phyloP scores from a whole-genome alignment of 2,329 filamentous ascomycete genomes.

The Penicillium sp. region DNA sequence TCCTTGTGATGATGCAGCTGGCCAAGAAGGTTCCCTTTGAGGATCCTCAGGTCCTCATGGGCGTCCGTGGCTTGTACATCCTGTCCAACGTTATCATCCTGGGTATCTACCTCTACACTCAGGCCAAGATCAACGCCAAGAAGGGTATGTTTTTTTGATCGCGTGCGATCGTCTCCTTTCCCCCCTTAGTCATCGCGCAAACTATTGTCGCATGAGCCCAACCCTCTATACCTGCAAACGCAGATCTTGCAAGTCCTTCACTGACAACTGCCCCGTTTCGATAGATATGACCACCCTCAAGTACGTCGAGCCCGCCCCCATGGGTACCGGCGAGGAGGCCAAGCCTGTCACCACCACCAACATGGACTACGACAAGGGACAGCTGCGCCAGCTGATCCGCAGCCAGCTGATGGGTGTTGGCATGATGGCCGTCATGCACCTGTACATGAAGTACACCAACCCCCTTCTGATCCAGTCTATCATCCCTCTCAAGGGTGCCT shows the following conservation, averaged over 20 bases:
- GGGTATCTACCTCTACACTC: constrained; percentile 81
- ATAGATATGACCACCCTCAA: constrained; percentile 95
- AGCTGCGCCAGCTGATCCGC: constrained; percentile 84
- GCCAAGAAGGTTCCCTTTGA: constrained; percentile 96
- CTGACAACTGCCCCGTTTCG: neutral
- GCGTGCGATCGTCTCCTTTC: neutral
- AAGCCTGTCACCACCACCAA: constrained; percentile 97
- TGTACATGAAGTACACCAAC: constrained; percentile 99
- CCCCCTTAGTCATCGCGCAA: neutral
- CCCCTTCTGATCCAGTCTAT: constrained; percentile 98
- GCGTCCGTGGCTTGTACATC: constrained; percentile 67
- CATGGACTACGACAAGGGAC: constrained; percentile 87
- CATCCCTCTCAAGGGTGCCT: constrained; percentile 91
- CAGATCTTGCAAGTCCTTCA: neutral
- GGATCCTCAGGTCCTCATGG: constrained; percentile 71
- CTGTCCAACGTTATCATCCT: constrained; percentile 81
- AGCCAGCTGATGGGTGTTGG: constrained; percentile 91
- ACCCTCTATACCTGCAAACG: neutral
- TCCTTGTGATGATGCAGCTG: constrained; percentile 97
- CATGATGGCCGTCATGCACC: constrained; percentile 98
- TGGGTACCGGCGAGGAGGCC: constrained; percentile 91
- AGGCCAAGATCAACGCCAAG: constrained; percentile 88
- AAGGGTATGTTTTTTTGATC: constrained; percentile 70
- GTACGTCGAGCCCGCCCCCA: constrained; percentile 93
- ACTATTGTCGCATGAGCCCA: neutral